phyloP scores from a whole-genome alignment of 768 basidiomycete genomes.

The Mycena albidolilacea region DNA sequence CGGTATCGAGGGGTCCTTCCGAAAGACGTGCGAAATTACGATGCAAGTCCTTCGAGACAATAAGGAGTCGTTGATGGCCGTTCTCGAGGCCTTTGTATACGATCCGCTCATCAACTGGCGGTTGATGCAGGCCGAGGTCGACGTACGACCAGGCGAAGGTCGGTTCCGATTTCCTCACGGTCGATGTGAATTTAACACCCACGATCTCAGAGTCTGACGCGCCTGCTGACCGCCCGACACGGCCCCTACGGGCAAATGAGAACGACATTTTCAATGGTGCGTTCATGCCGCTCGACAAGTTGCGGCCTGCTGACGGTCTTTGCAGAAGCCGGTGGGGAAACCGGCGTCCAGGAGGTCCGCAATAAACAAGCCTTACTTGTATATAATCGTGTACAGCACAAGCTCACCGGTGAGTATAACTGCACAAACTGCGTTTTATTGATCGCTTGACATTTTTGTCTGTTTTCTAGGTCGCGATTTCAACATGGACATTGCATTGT shows the following conservation, averaged over 20 bases:
- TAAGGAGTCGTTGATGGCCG: slow-evolving; percentile 98
- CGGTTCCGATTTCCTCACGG: slow-evolving; percentile 11
- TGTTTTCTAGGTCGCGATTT: slow-evolving; percentile 85
- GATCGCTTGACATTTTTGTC: neutral
- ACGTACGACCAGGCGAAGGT: slow-evolving; percentile 74
- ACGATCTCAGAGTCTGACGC: slow-evolving; percentile 46
- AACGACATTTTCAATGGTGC: slow-evolving; percentile 94
- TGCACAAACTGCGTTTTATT: neutral
- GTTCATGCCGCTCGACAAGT: neutral
- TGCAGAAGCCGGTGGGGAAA: slow-evolving; percentile 62
- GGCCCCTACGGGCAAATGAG: slow-evolving; percentile 92
- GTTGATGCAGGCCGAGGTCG: slow-evolving; percentile 88
- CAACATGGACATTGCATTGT: slow-evolving; percentile 83
- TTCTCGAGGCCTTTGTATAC: slow-evolving; percentile 98
- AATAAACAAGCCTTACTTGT: slow-evolving; percentile 94
- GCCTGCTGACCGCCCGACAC: slow-evolving; percentile 62
- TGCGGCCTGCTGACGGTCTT: neutral
- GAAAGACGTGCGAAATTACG: slow-evolving; percentile 94
- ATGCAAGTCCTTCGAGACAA: slow-evolving; percentile 97
- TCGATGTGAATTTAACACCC: slow-evolving; percentile 15
- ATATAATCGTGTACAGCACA: slow-evolving; percentile 95
- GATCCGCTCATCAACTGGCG: slow-evolving; percentile 99
- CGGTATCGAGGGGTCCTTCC: slow-evolving; percentile 98
- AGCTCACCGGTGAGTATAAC: slow-evolving; percentile 82
- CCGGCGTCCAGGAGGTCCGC: slow-evolving; percentile 85